Evolutionary conservation across 495 filamentous ascomycete genomes (phyloP).

Genomic region (Tuber indicum): DNA sequence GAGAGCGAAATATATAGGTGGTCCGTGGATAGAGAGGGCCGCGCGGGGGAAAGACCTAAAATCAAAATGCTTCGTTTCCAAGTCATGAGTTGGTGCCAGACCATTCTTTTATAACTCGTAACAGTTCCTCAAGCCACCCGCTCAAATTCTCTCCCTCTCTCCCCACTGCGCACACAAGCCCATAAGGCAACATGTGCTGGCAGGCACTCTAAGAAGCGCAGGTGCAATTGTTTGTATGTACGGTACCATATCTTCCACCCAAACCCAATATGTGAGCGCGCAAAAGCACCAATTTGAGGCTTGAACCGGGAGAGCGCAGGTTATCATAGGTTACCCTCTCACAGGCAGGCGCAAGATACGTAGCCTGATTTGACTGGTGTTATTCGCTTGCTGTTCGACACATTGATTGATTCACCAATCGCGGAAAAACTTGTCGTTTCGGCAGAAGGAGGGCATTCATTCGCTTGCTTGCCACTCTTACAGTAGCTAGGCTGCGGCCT

Average conservation of each 20-base stretch:
- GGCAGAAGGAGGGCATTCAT: not conserved
- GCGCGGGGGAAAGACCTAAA: not conserved
- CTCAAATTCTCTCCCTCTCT: not conserved
- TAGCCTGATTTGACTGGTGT: conserved; percentile 5
- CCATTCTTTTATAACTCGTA: not conserved
- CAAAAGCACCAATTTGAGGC: not conserved
- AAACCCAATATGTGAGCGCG: not conserved
- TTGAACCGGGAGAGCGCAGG: not conserved
- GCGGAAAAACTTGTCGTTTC: not conserved
- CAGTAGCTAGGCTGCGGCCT: not conserved
- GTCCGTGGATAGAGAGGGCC: not conserved
- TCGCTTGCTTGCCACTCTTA: not conserved
- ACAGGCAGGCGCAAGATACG: conserved; percentile 2
- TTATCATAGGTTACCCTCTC: not conserved
- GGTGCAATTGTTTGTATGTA: not conserved
- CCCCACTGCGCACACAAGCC: not conserved
- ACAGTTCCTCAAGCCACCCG: not conserved
- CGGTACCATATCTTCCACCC: not conserved
- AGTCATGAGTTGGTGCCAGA: not conserved
- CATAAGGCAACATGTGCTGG: conserved; percentile 6
- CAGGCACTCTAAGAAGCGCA: not conserved
- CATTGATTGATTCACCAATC: not conserved
- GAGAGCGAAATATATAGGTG: not conserved
- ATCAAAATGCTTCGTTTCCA: not conserved
- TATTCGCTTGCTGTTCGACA: not conserved